These are phyloP conservation scores for Dactylellina drechsleri DNA, from an alignment of 2,329 filamentous ascomycete species.

Conservation along the genomic window DNA sequence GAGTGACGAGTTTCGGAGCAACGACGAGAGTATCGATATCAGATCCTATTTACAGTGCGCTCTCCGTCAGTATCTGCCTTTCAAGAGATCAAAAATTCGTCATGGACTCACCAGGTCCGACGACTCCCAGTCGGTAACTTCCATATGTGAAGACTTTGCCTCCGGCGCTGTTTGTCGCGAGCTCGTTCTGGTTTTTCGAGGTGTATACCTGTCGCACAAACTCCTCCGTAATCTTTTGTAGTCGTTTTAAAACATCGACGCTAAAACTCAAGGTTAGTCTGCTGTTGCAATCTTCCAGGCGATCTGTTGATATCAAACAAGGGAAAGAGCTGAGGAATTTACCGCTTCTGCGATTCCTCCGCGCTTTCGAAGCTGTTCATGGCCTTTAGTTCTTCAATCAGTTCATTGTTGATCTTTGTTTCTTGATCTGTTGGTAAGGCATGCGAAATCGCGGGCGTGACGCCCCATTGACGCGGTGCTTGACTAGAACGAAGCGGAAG, in stretches of 20 bases:
- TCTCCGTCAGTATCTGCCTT: conserved; percentile 17
- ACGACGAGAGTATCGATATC: conserved; percentile 98
- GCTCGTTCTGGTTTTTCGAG: conserved; percentile 77
- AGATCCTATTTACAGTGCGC: conserved; percentile 70
- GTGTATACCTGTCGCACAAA: conserved; percentile 85
- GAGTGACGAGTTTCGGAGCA: conserved; percentile 85
- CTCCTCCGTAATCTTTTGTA: conserved; percentile 82
- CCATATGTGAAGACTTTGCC: conserved; percentile 96
- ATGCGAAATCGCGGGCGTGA: conserved; percentile 84
- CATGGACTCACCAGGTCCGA: conserved; percentile 73
- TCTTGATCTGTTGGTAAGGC: conserved; percentile 80
- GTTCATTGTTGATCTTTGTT: conserved; percentile 77
- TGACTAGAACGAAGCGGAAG: conserved; percentile 16
- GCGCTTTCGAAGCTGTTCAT: conserved; percentile 92
- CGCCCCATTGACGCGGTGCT: conserved; percentile 68
- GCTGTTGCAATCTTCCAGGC: neutral
- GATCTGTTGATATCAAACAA: neutral
- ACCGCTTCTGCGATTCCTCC: conserved; percentile 85
- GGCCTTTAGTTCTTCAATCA: conserved; percentile 83
- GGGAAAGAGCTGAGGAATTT: conserved; percentile 38
- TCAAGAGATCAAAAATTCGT: neutral
- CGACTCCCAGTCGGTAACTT: conserved; percentile 93
- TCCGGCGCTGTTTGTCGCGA: conserved; percentile 82
- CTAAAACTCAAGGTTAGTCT: conserved; percentile 63
- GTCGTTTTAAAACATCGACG: conserved; percentile 75